phyloP scores from a whole-genome alignment of 192 early-diverging fungal genomes.

The Podila epigama region DNA sequence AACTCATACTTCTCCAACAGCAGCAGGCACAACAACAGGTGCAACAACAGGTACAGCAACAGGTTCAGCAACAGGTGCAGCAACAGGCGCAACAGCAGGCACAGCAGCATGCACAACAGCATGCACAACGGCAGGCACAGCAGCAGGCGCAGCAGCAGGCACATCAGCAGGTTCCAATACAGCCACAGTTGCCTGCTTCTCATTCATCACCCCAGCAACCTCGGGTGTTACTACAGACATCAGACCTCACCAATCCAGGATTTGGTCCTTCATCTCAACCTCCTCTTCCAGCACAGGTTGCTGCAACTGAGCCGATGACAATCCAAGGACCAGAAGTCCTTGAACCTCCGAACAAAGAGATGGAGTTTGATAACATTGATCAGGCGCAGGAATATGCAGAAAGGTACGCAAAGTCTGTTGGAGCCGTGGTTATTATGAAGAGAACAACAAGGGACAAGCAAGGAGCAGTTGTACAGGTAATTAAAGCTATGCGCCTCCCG shows the following conservation, averaged over 20 bases:
- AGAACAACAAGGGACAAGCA: constrained; percentile 44
- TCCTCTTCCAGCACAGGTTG: neutral
- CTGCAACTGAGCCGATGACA: neutral
- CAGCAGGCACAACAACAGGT: neutral
- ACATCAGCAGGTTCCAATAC: too few species aligned
- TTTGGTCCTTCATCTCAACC: neutral
- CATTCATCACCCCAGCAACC: neutral
- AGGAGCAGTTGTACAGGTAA: constrained; percentile 40
- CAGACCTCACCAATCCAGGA: neutral
- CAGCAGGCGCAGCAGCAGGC: too few species aligned
- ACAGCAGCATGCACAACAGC: neutral
- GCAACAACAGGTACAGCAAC: neutral
- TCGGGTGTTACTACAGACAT: neutral
- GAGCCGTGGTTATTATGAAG: constrained; percentile 40
- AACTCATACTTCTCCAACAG: neutral
- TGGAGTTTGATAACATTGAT: constrained; percentile 30
- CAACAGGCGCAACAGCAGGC: neutral
- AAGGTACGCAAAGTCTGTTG: constrained; percentile 32
- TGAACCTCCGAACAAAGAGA: constrained; percentile 18
- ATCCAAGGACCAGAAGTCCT: neutral
- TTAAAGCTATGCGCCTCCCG: too few species aligned
- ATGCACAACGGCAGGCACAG: too few species aligned
- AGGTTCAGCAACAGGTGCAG: neutral
- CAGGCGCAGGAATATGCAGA: constrained; percentile 27
- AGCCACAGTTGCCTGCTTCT: too few species aligned